Conservation (phyloP, 495 filamentous ascomycete species). For the Penicillium parvum region DNA sequence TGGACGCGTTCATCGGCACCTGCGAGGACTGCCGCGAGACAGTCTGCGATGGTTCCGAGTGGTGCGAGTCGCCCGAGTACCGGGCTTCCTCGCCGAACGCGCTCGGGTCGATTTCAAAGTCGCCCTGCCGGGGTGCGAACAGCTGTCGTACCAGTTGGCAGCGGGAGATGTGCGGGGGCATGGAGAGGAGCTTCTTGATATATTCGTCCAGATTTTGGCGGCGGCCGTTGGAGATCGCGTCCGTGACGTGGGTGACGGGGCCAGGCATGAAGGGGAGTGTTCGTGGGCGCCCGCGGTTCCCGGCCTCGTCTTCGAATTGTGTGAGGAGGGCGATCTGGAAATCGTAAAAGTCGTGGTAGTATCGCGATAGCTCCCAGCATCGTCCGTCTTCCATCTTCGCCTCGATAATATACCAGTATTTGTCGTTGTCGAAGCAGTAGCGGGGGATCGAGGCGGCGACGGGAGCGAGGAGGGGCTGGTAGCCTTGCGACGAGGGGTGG, state of each 20-base stretch:
- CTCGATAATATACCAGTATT: slow-evolving; percentile 98
- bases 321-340: slow-evolving; percentile 94
- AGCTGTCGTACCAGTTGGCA: slow-evolving; percentile 81
- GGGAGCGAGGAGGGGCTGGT: slow-evolving; percentile 47
- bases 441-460: slow-evolving; percentile 81
- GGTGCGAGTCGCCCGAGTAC: slow-evolving; percentile 65
- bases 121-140: slow-evolving; percentile 83
- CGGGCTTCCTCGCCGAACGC: slow-evolving; percentile 63
- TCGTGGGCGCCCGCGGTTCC: slow-evolving; percentile 69
- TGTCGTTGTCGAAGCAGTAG: slow-evolving; percentile 95
- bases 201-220: slow-evolving; percentile 91
- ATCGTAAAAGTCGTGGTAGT: slow-evolving; percentile 98
- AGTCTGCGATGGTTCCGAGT: slow-evolving; percentile 52
- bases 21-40: slow-evolving; percentile 73
- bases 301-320: slow-evolving; percentile 90
- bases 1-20: slow-evolving; percentile 63
- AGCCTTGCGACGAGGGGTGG: slow-evolving; percentile 25
- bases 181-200: slow-evolving; percentile 80
- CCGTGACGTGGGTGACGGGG: slow-evolving; percentile 95
- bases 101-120: slow-evolving; percentile 82
- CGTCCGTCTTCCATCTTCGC: slow-evolving; percentile 85
- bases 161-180: slow-evolving; percentile 77
- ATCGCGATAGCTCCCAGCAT: slow-evolving; percentile 86
- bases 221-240: slow-evolving; percentile 90
- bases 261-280: slow-evolving; percentile 98